Base-by-base conservation (phyloP, 1,139 yeast genomes). In the Taphrina sp. region DNA sequence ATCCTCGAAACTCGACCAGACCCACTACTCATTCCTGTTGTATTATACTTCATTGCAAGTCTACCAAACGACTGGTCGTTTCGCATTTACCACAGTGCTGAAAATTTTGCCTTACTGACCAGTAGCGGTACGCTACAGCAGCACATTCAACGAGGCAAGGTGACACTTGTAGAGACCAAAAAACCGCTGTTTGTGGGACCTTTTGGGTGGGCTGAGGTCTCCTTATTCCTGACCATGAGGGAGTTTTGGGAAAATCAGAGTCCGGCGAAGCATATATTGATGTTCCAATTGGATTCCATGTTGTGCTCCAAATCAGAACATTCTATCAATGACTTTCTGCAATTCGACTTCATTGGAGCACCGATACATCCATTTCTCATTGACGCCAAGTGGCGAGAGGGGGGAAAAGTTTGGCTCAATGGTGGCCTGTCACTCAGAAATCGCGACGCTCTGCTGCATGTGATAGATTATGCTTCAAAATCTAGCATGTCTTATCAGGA, bases 31-130 rank as follows among this genome's bases (percentile, higher is more conserved):
- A 37, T 49, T 19, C 54, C 54, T 16, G 29, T 20, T 14, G n/a
- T 49, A 12, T 7, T 49, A 16, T 46, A 49, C 54, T 35, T 49
- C 26, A 38, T 49, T n/a, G 31, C 24, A n/a, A 33, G 28, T 12
- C 23, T 49, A 8, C 46, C 33, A 12, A 46, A 49, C 24, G 54
- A 49, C 19, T 49, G 54, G 54, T 46, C 54, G 19, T 49, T 49
- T 17, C 23, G 44, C 29, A 49, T 49, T 23, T 49, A 49, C 37
- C 54, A 49, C 34, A 39, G 46, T 14, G 22, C 23, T 19, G 37
- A 49, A 16, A 49, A 49, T 39, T n/a, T n/a, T n/a, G 54, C 44
- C n/a, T 24, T 39, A 2, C 12, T 49, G 34, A 29, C 39, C n/a
- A 20, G 35, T 10, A 39, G 36, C n/a, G 34, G 54, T 3, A 29